Evolutionary conservation across 345 rosid genomes (phyloP).

Genomic region (Abelmoschus esculentus): DNA sequence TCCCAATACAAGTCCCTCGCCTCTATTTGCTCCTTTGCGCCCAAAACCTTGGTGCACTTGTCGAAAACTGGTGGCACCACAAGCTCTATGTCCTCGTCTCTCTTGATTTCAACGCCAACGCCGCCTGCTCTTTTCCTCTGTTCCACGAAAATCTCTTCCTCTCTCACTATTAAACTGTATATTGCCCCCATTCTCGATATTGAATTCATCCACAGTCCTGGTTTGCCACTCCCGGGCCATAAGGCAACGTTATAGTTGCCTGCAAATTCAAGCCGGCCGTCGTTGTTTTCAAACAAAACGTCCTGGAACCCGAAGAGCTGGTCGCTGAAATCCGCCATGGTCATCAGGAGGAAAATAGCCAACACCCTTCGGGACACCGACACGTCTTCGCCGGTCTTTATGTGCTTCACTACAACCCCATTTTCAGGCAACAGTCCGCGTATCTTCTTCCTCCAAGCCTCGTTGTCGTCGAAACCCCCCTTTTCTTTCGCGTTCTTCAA

Average conservation of each 20-base stretch:
- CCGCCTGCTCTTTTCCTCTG: slow-evolving; percentile 38
- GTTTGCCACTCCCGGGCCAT: slow-evolving; percentile 94
- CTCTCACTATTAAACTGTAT: slow-evolving; percentile 54
- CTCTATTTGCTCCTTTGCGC: slow-evolving; percentile 45
- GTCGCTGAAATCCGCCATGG: slow-evolving; percentile 92
- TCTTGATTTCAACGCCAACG: slow-evolving; percentile 23
- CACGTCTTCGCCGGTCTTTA: slow-evolving; percentile 71
- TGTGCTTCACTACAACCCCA: slow-evolving; percentile 58
- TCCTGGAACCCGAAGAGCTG: slow-evolving; percentile 79
- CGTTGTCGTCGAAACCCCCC: slow-evolving; percentile 47
- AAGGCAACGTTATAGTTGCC: slow-evolving; percentile 50
- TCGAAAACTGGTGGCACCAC: slow-evolving; percentile 71
- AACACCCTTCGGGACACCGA: slow-evolving; percentile 55
- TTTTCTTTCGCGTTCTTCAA: slow-evolving; percentile 51
- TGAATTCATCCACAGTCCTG: slow-evolving; percentile 78
- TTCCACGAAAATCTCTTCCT: slow-evolving; percentile 62
- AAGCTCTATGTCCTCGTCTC: slow-evolving; percentile 71
- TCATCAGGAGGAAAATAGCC: slow-evolving; percentile 64
- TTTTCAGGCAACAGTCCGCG: slow-evolving; percentile 43
- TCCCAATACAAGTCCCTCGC: slow-evolving; percentile 77
- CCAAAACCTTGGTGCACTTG: slow-evolving; percentile 48
- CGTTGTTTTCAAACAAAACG: slow-evolving; percentile 43
- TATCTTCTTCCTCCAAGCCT: slow-evolving; percentile 80
- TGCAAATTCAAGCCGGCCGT: slow-evolving; percentile 57
- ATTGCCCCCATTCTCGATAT: slow-evolving; percentile 78